Evolutionary conservation across 352 stramenopile genomes (phyloP), one percentile per base, ranked within the genome.

Genomic region (Plasmopara muralis): DNA sequence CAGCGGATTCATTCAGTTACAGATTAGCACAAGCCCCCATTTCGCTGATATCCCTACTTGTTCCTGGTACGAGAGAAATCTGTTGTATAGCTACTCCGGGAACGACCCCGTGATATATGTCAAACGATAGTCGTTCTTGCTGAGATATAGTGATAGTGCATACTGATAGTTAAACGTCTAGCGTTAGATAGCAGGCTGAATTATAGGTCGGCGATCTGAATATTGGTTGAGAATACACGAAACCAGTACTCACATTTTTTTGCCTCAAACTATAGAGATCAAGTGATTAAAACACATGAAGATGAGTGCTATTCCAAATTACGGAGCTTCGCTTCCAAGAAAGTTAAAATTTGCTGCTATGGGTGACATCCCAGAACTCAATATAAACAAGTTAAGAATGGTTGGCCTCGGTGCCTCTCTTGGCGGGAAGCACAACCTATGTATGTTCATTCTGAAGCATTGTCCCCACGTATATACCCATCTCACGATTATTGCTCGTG

Each of bases 121-220:
- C 1, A 50, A 12, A 20, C 45, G 30, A 33, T 50, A 57, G 25
- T 57, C 50, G 38, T 50, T 40, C 16, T 50, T 57, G 20, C 34
- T 20, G 4, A 57, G 14, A 31, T 57, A 50, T 2, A 45, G 14
- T 7, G 50, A 45, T 25, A 3, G 20, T 3, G 20, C 20, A 25
- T 25, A 3, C 20, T 25, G 20, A 3, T 57, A 16, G 0, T 5
- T 15, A 6, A 20, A 2, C 39, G 39, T 44, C 39, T 28, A 57
- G 39, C 14, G 42, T 34, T 1, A 57, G 33, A 40, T 50, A 57
- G 50, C 49, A 57, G 14, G 41, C 31, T 9, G 42, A 41, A 25
- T 56, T 50, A 30, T 50, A 57, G 34, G 44, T 44, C 0, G 50
- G 34, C 18, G 41, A 50, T 31, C n/a, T 12, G 5, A 56, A 56